These are phyloP conservation scores for Oryza australiensis DNA, from an alignment of 176 grass and related monocot species.

Conservation along the genomic window DNA sequence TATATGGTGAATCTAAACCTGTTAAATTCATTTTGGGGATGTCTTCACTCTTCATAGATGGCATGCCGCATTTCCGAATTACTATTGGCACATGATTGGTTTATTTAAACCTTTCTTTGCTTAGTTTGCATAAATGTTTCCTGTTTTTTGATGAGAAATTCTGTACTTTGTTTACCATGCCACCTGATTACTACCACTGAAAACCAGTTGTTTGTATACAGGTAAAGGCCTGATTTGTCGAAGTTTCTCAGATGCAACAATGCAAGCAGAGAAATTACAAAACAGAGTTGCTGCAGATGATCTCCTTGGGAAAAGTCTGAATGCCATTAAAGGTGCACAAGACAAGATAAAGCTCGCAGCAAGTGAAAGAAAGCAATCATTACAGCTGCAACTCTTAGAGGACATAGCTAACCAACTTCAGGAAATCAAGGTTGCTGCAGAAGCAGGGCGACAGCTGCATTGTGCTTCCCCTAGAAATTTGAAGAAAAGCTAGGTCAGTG, in stretches of 20 bases:
- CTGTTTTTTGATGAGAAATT: neutral
- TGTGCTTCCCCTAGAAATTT: constrained; percentile 38
- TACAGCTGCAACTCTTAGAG: constrained; percentile 69
- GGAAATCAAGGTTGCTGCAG: constrained; percentile 62
- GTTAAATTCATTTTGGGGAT: neutral
- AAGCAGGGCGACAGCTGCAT: constrained; percentile 43
- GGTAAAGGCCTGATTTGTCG: constrained; percentile 37
- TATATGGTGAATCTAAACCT: neutral
- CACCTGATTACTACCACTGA: neutral
- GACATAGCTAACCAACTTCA: constrained; percentile 83
- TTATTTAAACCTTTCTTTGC: neutral
- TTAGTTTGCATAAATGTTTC: neutral
- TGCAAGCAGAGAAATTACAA: constrained; percentile 56
- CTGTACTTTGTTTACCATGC: neutral
- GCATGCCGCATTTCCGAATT: neutral
- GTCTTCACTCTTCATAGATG: neutral
- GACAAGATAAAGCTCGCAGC: constrained; percentile 62
- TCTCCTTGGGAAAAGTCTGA: constrained; percentile 65
- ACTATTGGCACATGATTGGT: neutral
- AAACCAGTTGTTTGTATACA: constrained; percentile 22
- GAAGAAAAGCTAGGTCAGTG: constrained; percentile 49
- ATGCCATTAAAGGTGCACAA: constrained; percentile 70
- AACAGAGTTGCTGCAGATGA: constrained; percentile 73
- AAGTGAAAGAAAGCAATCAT: constrained; percentile 53
- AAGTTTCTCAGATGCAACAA: constrained; percentile 51